Percentiles rank a stretch among this genome's conserved stretches.
These are phyloP conservation scores for Eucalyptus erythrocorys DNA, from an alignment of 345 rosid genomes.

Conservation along the genomic window DNA sequence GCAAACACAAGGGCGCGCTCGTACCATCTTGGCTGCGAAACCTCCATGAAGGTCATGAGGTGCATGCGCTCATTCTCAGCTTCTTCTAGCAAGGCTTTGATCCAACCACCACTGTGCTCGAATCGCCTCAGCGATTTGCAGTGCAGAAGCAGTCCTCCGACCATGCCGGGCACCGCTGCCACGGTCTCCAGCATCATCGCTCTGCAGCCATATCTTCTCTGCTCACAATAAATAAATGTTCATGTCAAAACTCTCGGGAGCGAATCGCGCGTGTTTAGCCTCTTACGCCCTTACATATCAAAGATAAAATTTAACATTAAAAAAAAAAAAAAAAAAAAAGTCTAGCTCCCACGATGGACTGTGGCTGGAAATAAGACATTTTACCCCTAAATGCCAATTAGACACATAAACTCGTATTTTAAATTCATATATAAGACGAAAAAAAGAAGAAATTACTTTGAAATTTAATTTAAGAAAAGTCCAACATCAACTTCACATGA, in stretches of 20 bases:
- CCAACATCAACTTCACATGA: background rate
- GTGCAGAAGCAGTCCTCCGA: slow-evolving; percentile 69
- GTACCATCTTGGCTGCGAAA: slow-evolving; percentile 60
- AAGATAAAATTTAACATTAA: background rate
- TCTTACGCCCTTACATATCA: background rate
- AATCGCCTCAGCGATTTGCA: slow-evolving; percentile 62
- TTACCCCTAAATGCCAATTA: background rate
- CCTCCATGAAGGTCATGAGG: slow-evolving; percentile 88
- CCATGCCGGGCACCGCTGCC: slow-evolving; percentile 86
- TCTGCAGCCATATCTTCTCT: slow-evolving; percentile 64
- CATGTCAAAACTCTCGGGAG: background rate
- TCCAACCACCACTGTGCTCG: slow-evolving; percentile 86
- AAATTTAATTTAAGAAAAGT: background rate
- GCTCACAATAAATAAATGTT: background rate
- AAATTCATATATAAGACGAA: background rate
- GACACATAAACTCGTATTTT: background rate
- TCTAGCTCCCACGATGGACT: background rate
- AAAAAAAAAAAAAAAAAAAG: background rate
- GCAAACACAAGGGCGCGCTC: slow-evolving; percentile 61
- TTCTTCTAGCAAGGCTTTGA: slow-evolving; percentile 63
- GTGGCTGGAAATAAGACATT: background rate
- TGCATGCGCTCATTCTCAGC: slow-evolving; percentile 93
- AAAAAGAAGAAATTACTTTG: background rate
- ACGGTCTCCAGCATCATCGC: slow-evolving; percentile 93
- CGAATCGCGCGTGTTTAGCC: background rate